These are phyloP conservation scores for Mycena galericulata DNA, from an alignment of 768 basidiomycete genomes.

Conservation along the genomic window DNA sequence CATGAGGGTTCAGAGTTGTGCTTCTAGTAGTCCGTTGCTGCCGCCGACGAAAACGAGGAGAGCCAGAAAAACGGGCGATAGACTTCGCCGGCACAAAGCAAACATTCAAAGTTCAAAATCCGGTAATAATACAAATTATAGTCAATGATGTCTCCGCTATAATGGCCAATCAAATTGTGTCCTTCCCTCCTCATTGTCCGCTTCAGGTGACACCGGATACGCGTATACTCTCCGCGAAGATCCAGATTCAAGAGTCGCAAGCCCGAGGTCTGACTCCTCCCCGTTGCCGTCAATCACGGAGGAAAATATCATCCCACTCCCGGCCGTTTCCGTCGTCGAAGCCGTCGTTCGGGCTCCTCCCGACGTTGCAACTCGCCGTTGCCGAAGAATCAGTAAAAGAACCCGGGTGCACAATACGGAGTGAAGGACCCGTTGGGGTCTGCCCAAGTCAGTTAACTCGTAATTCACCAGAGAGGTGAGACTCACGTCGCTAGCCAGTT, in stretches of 20 bases:
- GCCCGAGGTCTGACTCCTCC: not conserved
- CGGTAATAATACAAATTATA: conserved; percentile 14
- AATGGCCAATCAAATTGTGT: conserved; percentile 25
- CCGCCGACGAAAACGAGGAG: no score
- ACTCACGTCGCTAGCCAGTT: conserved; percentile 59
- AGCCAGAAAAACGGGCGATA: no score
- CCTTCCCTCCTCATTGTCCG: conserved; percentile 7
- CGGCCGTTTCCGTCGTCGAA: conserved; percentile 23
- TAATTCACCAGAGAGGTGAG: not conserved
- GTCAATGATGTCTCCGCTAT: conserved; percentile 18
- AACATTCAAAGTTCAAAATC: not conserved
- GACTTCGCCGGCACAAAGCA: no score
- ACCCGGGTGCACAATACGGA: conserved; percentile 56
- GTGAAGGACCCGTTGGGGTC: conserved; percentile 58
- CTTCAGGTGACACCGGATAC: conserved; percentile 20
- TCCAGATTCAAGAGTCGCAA: conserved; percentile 16
- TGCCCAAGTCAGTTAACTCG: conserved; percentile 21
- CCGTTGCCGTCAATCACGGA: conserved; percentile 12
- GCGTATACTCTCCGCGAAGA: conserved; percentile 18
- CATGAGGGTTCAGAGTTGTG: no score
- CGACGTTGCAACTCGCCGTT: conserved; percentile 39
- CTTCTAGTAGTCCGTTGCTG: no score
- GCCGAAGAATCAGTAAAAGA: conserved; percentile 53
- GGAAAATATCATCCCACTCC: conserved; percentile 24
- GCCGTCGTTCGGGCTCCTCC: conserved; percentile 35